A percentile compares a stretch with the other conserved stretches of the same genome.
These are phyloP conservation scores for Phytophthora pisi DNA, from an alignment of 352 stramenopile species.

Conservation along the genomic window DNA sequence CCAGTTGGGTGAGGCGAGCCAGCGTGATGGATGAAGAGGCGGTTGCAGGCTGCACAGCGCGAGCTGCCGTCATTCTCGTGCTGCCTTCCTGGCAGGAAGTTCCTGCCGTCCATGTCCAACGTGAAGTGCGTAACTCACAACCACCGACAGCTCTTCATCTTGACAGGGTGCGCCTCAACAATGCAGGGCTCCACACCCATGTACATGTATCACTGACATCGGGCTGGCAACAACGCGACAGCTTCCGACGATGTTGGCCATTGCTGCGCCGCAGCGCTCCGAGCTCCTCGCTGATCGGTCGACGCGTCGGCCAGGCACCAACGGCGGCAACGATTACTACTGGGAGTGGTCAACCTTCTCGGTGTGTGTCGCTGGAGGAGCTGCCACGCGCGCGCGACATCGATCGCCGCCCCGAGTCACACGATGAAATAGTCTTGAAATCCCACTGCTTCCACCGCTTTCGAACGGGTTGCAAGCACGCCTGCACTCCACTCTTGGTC, in stretches of 20 bases:
- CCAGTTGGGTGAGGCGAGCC: neutral
- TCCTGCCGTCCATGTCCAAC: constrained; percentile 8
- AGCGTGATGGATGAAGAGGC: constrained; percentile 1
- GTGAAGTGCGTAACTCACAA: constrained; percentile 4
- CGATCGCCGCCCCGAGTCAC: constrained; percentile 2
- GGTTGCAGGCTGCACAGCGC: constrained; percentile 2
- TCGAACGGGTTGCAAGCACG: neutral
- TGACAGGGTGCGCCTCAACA: neutral
- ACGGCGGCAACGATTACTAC: neutral
- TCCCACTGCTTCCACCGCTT: constrained; percentile 27
- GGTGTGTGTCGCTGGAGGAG: neutral
- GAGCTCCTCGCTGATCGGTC: neutral
- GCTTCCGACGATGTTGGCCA: neutral
- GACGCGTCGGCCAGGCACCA: neutral
- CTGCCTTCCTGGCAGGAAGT: too few species aligned
- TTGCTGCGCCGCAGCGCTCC: neutral
- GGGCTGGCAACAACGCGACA: constrained; percentile 1
- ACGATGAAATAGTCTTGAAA: constrained; percentile 7
- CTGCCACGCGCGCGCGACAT: constrained; percentile 6
- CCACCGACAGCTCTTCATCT: neutral
- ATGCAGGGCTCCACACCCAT: neutral
- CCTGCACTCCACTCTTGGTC: neutral
- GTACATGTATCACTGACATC: neutral
- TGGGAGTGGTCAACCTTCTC: constrained; percentile 1
- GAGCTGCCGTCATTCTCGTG: neutral